phyloP scores from a whole-genome alignment of 2,329 filamentous ascomycete genomes.

The Capronia americana region DNA sequence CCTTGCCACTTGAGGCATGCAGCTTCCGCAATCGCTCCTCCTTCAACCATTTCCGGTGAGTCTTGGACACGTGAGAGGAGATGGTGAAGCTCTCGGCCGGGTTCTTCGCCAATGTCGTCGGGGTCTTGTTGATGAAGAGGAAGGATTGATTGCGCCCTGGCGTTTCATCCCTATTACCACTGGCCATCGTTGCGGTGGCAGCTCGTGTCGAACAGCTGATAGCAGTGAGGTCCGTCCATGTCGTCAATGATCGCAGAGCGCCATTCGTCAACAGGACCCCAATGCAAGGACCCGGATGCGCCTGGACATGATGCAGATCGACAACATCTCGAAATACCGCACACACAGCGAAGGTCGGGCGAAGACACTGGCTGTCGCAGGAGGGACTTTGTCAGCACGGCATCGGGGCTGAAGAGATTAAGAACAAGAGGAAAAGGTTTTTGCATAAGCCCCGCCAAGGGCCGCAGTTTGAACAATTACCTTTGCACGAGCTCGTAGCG shows the following conservation, averaged over 20 bases:
- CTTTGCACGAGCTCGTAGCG: neutral
- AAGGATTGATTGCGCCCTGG: constrained; percentile 5
- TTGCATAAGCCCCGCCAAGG: constrained; percentile 1
- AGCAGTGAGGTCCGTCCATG: neutral
- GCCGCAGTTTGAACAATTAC: neutral
- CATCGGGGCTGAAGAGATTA: neutral
- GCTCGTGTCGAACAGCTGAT: neutral
- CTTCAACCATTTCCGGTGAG: constrained; percentile 26
- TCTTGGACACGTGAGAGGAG: constrained; percentile 28
- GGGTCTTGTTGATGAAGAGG: constrained; percentile 28
- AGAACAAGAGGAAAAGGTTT: neutral
- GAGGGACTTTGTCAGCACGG: neutral
- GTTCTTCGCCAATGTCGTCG: constrained; percentile 10
- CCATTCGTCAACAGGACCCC: neutral
- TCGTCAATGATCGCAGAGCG: neutral
- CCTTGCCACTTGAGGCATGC: constrained; percentile 17
- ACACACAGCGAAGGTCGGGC: neutral
- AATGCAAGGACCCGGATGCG: neutral
- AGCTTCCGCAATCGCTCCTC: constrained; percentile 21
- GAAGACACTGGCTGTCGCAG: neutral
- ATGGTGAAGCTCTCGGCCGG: constrained; percentile 29
- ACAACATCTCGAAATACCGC: neutral
- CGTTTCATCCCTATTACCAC: neutral
- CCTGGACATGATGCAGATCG: neutral
- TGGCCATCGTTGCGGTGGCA: constrained; percentile 10